These are phyloP conservation scores for Cytospora leucostoma DNA, from an alignment of 2,329 filamentous ascomycete genomes.

Conservation along the genomic window DNA sequence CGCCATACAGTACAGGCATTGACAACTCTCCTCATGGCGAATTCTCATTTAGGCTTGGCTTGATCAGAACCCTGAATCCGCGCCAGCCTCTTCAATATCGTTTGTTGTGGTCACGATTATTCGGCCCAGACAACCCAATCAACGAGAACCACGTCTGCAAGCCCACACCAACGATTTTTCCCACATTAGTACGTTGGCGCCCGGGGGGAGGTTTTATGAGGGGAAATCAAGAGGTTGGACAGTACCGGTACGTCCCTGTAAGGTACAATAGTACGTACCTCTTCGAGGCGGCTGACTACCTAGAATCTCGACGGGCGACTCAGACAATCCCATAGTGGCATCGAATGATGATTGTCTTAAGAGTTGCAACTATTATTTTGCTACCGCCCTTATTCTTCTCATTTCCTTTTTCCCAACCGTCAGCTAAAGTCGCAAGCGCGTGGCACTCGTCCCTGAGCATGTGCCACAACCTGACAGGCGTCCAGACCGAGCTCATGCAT, in stretches of 20 bases:
- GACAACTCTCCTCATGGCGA: background rate
- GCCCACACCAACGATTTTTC: conserved; percentile 35
- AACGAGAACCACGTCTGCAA: conserved; percentile 38
- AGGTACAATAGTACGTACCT: background rate
- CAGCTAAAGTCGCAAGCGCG: conserved; percentile 15
- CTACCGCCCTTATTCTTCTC: conserved; percentile 8
- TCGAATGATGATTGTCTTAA: conserved; percentile 12
- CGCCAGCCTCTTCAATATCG: conserved; percentile 32
- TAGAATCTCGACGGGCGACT: conserved; percentile 13
- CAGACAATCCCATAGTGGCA: conserved; percentile 9
- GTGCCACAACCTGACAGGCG: conserved; percentile 21
- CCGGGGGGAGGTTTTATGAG: conserved; percentile 21
- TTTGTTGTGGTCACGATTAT: conserved; percentile 35
- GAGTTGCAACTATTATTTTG: background rate
- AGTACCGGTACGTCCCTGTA: conserved; percentile 10
- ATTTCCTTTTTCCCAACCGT: conserved; percentile 13
- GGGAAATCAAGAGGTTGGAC: conserved; percentile 18
- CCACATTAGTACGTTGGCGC: conserved; percentile 28
- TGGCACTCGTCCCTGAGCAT: conserved; percentile 20
- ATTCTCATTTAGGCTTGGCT: conserved; percentile 33
- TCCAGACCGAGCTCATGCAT: conserved; percentile 24
- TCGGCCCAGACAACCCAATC: conserved; percentile 35
- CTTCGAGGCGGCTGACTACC: conserved; percentile 9
- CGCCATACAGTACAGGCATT: conserved; percentile 6
- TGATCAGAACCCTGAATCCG: conserved; percentile 31